phyloP scores from a whole-genome alignment of 352 stramenopile genomes.

The Globisporangium cystogenes region DNA sequence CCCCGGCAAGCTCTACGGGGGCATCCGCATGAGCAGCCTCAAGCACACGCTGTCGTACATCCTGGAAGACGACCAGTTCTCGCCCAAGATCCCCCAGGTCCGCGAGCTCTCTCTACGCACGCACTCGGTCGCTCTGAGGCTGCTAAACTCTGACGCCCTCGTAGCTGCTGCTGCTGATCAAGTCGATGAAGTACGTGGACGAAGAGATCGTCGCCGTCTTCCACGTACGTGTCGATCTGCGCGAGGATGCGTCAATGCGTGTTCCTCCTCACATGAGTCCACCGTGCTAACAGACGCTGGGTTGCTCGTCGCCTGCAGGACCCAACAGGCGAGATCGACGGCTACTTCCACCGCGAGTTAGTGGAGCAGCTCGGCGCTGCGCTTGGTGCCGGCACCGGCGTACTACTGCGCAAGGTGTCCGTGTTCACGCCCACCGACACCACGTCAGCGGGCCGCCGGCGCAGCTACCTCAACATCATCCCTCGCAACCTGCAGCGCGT shows the following conservation, averaged over 20 bases:
- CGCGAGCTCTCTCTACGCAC: too few relatives aligned
- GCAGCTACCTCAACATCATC: conserved; percentile 71
- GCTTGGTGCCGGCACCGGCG: conserved; percentile 34
- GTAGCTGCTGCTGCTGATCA: conserved; percentile 68
- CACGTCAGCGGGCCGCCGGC: conserved; percentile 30
- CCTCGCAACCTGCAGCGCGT: conserved; percentile 56
- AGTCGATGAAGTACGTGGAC: conserved; percentile 76
- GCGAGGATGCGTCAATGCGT: background rate
- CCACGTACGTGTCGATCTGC: conserved; percentile 34
- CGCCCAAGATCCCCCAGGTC: conserved; percentile 52
- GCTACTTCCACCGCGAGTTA: conserved; percentile 78
- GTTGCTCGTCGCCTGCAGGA: conserved; percentile 33
- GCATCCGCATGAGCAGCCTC: conserved; percentile 56
- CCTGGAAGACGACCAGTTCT: conserved; percentile 51
- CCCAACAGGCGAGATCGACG: conserved; percentile 66
- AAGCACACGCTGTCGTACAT: conserved; percentile 55
- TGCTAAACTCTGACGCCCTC: background rate
- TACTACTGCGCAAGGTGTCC: conserved; percentile 68
- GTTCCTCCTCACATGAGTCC: background rate
- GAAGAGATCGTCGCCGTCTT: conserved; percentile 78
- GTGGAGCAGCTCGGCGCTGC: conserved; percentile 64
- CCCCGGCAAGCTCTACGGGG: conserved; percentile 61
- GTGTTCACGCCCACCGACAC: conserved; percentile 56
- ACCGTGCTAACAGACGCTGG: background rate
- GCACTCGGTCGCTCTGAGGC: too few relatives aligned